phyloP scores from a whole-genome alignment of 805 yeast species.

The Komagataella pastoris region DNA sequence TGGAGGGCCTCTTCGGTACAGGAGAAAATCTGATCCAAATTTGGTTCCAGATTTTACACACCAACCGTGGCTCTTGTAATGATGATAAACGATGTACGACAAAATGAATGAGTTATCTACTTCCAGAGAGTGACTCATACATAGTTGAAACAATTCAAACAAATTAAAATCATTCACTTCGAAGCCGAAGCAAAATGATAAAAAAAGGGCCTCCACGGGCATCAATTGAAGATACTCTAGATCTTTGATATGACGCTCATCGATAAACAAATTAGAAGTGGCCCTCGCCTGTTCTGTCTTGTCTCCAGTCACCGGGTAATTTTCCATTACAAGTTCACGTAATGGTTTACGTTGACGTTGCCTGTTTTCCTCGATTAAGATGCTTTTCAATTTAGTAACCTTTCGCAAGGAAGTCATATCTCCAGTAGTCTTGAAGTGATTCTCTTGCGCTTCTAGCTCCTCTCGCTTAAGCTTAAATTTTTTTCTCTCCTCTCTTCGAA shows the following conservation, averaged over 20 bases:
- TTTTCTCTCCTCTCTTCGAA: constrained; percentile 58
- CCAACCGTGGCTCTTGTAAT: constrained; percentile 86
- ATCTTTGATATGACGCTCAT: constrained; percentile 2
- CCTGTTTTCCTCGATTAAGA: constrained; percentile 8
- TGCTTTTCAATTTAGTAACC: constrained; percentile 10
- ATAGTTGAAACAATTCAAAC: neutral
- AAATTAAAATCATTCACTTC: neutral
- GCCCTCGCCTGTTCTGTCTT: constrained; percentile 3
- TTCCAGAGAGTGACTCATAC: neutral
- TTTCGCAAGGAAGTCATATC: constrained; percentile 15
- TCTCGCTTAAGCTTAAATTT: constrained; percentile 61
- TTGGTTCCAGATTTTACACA: constrained; percentile 87
- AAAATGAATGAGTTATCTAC: constrained; percentile 28
- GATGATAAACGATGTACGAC: constrained; percentile 68
- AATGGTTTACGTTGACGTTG: constrained; percentile 3
- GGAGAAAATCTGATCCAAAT: constrained; percentile 76
- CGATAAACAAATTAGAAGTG: neutral
- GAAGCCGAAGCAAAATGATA: constrained; percentile 31
- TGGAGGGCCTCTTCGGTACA: constrained; percentile 90
- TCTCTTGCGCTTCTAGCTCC: constrained; percentile 34
- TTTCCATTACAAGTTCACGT: constrained; percentile 23
- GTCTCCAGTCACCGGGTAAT: constrained; percentile 14
- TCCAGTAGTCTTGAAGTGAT: constrained; percentile 13
- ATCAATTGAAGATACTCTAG: constrained; percentile 52
- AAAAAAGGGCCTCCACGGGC: constrained; percentile 64